phyloP scores from a whole-genome alignment of 345 rosid genomes.

The Lagerstroemia speciosa region DNA sequence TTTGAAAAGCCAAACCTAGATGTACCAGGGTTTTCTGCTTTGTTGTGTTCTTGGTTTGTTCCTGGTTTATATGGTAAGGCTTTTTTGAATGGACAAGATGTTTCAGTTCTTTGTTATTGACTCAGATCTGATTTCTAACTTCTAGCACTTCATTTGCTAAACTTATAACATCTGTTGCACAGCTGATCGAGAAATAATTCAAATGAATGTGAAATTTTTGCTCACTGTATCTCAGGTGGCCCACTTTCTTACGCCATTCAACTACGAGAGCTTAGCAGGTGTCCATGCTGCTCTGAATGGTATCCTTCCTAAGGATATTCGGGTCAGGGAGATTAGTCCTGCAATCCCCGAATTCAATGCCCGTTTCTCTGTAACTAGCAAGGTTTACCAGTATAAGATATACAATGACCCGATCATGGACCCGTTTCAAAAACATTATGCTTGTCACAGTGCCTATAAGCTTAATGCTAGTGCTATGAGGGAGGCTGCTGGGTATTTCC shows the following conservation, averaged over 20 bases:
- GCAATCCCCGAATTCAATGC: slow-evolving; percentile 76
- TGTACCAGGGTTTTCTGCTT: not conserved
- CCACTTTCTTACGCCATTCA: slow-evolving; percentile 84
- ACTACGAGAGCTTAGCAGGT: slow-evolving; percentile 53
- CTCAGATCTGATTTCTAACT: not conserved
- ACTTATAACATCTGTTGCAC: not conserved
- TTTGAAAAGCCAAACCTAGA: not conserved
- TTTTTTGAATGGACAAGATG: not conserved
- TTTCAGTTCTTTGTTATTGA: not conserved
- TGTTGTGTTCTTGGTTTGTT: not conserved
- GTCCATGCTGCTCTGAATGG: slow-evolving; percentile 76
- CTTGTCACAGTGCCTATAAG: slow-evolving; percentile 52
- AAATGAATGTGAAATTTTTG: slow-evolving; percentile 13
- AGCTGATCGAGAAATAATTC: not conserved
- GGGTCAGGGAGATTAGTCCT: slow-evolving; percentile 74
- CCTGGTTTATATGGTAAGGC: not conserved
- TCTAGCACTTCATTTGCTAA: not conserved
- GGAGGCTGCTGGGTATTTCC: slow-evolving; percentile 58
- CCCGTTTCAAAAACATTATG: slow-evolving; percentile 63
- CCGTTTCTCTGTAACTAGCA: slow-evolving; percentile 64
- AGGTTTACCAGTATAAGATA: slow-evolving; percentile 74
- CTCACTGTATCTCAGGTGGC: slow-evolving; percentile 55
- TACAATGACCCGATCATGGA: slow-evolving; percentile 70
- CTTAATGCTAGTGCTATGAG: slow-evolving; percentile 51
- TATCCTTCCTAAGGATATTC: slow-evolving; percentile 73